These are phyloP conservation scores for Clitocybe nebularis DNA, from an alignment of 1,284 basidiomycete genomes.

Conservation along the genomic window DNA sequence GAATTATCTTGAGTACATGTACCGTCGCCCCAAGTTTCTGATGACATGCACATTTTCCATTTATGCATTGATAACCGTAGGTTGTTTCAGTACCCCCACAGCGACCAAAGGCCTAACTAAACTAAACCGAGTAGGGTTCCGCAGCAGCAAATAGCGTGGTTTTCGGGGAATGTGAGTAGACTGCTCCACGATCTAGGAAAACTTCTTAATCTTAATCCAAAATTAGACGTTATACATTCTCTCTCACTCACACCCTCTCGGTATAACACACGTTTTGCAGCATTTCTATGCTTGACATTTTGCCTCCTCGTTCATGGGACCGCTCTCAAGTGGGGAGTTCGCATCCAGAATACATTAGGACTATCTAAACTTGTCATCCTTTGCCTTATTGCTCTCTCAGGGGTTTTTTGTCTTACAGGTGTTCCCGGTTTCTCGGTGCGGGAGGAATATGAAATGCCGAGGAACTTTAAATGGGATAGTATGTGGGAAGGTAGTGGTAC, in stretches of 20 bases:
- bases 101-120: conserved; percentile 38
- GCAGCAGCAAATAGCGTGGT: conserved; percentile 18
- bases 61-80: conserved; percentile 58
- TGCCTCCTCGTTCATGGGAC: conserved; percentile 57
- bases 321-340: conserved; percentile 53
- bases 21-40: conserved; percentile 57
- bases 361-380: conserved; percentile 61
- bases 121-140: conserved; percentile 37
- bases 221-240: conserved; percentile 51
- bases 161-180: conserved; percentile 14
- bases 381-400: conserved; percentile 52
- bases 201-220: not conserved
- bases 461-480: conserved; percentile 22
- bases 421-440: conserved; percentile 42
- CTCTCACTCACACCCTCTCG: conserved; percentile 39
- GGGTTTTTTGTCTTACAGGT: conserved; percentile 52
- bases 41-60: conserved; percentile 56
- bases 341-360: conserved; percentile 65
- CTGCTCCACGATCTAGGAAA: not conserved
- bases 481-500: conserved; percentile 54
- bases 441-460: conserved; percentile 30
- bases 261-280: conserved; percentile 46
- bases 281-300: conserved; percentile 53
- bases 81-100: conserved; percentile 17
- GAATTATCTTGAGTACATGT: conserved; percentile 73